phyloP scores from a whole-genome alignment of 805 yeast genomes.

The Kazachstania africana region DNA sequence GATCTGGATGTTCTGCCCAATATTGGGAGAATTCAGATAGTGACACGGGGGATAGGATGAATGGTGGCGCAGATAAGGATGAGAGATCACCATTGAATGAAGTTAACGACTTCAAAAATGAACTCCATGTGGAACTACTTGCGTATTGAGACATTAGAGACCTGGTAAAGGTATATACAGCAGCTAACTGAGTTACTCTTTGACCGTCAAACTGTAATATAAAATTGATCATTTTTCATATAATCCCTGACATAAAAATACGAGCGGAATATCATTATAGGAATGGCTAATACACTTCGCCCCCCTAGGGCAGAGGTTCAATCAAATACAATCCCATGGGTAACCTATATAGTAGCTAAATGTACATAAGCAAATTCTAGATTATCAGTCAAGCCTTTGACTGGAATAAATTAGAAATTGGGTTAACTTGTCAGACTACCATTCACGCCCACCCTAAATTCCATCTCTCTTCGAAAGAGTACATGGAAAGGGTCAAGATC shows the following conservation, averaged over 20 bases:
- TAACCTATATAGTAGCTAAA: too few relatives aligned
- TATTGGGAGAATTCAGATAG: conserved; percentile 85
- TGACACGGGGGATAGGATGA: conserved; percentile 84
- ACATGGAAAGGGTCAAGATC: conserved; percentile 92
- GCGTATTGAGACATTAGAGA: conserved; percentile 26
- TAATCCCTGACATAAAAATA: too few relatives aligned
- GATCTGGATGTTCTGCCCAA: conserved; percentile 90
- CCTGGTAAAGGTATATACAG: not conserved
- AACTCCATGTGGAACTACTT: conserved; percentile 64
- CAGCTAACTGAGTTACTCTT: too few relatives aligned
- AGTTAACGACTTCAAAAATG: conserved; percentile 83
- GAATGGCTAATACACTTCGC: too few relatives aligned
- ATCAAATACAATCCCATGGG: too few relatives aligned
- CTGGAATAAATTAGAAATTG: conserved; percentile 14
- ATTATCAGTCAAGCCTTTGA: conserved; percentile 26
- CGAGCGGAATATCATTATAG: too few relatives aligned
- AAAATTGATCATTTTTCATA: too few relatives aligned
- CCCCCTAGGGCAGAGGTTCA: too few relatives aligned
- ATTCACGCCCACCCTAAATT: conserved; percentile 86
- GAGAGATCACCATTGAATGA: conserved; percentile 91
- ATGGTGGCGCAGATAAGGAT: conserved; percentile 94
- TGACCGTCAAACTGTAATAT: too few relatives aligned
- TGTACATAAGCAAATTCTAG: conserved; percentile 14
- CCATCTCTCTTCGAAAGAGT: conserved; percentile 74
- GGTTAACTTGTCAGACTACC: conserved; percentile 99